phyloP scores from a whole-genome alignment of 2,329 filamentous ascomycete species.

The Elsinoe perseae region DNA sequence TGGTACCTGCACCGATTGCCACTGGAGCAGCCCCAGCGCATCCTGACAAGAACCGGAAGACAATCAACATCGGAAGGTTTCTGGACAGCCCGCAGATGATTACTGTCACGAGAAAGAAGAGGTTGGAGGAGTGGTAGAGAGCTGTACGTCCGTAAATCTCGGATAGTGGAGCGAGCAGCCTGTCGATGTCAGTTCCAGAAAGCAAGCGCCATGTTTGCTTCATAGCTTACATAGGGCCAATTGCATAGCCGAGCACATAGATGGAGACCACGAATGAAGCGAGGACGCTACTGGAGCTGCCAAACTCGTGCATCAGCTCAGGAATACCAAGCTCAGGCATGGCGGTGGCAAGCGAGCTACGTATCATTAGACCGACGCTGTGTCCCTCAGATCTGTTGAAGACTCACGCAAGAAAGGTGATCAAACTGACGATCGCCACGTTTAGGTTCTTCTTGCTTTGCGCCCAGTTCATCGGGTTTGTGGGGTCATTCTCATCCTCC shows the following conservation, averaged over 20 bases:
- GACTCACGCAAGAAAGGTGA: slow-evolving; percentile 36
- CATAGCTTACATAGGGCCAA: slow-evolving; percentile 33
- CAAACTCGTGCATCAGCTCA: slow-evolving; percentile 55
- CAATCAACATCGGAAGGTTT: slow-evolving; percentile 18
- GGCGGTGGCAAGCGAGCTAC: slow-evolving; percentile 43
- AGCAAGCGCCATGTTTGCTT: background rate
- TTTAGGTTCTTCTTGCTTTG: slow-evolving; percentile 39
- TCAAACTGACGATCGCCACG: slow-evolving; percentile 41
- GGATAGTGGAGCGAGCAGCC: slow-evolving; percentile 34
- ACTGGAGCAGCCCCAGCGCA: slow-evolving; percentile 18
- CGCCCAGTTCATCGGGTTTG: slow-evolving; percentile 56
- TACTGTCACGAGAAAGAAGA: slow-evolving; percentile 27
- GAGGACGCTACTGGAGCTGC: slow-evolving; percentile 44
- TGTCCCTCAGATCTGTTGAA: background rate
- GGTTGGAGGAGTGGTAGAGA: slow-evolving; percentile 27
- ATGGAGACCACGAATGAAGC: slow-evolving; percentile 60
- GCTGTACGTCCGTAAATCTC: slow-evolving; percentile 30
- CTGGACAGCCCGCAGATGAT: slow-evolving; percentile 25
- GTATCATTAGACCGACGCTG: background rate
- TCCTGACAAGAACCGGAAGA: slow-evolving; percentile 17
- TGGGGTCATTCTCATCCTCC: slow-evolving; percentile 47
- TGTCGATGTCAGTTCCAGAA: background rate
- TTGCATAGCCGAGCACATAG: slow-evolving; percentile 45
- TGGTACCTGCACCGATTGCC: slow-evolving; percentile 18
- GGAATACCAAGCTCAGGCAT: slow-evolving; percentile 64